phyloP scores from a whole-genome alignment of 2,329 filamentous ascomycete species.

The Scopulariopsis brevicaulis region DNA sequence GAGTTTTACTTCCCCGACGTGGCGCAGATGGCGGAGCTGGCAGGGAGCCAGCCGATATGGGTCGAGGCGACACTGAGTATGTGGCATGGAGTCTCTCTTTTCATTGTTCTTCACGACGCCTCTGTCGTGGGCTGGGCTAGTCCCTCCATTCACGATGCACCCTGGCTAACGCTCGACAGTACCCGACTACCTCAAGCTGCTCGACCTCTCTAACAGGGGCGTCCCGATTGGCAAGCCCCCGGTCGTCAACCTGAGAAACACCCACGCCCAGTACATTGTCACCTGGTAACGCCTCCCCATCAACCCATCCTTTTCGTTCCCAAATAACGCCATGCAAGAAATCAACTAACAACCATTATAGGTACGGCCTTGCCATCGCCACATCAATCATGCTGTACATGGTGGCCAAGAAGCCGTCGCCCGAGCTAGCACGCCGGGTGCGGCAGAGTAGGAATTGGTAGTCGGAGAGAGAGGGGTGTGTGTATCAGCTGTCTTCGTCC shows the following conservation, averaged over 20 bases:
- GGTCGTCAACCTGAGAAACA: constrained; percentile 90
- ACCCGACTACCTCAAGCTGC: constrained; percentile 64
- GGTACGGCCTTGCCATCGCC: constrained; percentile 76
- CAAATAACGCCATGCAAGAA: background rate
- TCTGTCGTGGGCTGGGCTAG: background rate
- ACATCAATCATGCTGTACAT: constrained; percentile 96
- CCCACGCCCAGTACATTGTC: constrained; percentile 96
- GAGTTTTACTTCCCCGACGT: constrained; percentile 97
- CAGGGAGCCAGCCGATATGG: constrained; percentile 82
- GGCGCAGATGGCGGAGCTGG: constrained; percentile 73
- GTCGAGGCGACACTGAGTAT: constrained; percentile 90
- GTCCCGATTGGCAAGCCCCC: constrained; percentile 81
- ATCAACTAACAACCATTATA: constrained; percentile 21
- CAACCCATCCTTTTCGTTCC: background rate
- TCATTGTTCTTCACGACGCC: background rate
- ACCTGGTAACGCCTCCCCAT: constrained; percentile 62
- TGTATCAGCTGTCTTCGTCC: constrained; percentile 7
- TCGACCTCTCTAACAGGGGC: constrained; percentile 67
- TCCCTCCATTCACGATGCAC: background rate
- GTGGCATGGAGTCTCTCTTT: constrained; percentile 6
- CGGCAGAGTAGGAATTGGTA: constrained; percentile 69
- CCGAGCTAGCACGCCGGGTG: constrained; percentile 60
- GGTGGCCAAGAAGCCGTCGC: constrained; percentile 78
- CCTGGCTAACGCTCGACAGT: constrained; percentile 32
- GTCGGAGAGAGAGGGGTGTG: constrained; percentile 4